Evolutionary conservation across 495 filamentous ascomycete species (phyloP).

Genomic region (Aspergillus cavernicola): DNA sequence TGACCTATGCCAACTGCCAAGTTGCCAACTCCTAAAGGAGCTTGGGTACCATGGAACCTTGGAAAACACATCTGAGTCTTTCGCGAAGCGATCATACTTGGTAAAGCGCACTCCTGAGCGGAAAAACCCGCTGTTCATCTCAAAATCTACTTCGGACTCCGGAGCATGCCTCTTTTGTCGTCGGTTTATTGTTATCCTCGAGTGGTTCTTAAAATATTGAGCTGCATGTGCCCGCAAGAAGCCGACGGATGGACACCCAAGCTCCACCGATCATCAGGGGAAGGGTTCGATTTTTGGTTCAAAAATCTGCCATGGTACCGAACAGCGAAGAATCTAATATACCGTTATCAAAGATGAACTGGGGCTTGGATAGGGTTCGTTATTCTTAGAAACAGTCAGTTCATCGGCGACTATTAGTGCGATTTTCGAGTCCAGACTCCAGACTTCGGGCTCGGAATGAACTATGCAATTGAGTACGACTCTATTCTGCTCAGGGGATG

Average conservation of each 20-base stretch:
- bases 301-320: not conserved
- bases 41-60: too few species aligned
- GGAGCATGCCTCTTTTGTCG: too few species aligned
- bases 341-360: not conserved
- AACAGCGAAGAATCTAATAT: not conserved
- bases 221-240: not conserved
- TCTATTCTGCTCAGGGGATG: not conserved
- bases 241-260: not conserved
- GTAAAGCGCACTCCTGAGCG: too few species aligned
- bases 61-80: too few species aligned
- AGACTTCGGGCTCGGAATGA: not conserved
- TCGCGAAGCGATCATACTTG: too few species aligned
- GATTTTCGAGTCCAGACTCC: not conserved
- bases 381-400: conserved; percentile 5
- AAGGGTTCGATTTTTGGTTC: conserved; percentile 7
- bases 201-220: not conserved
- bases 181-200: too few species aligned
- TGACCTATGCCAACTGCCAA: too few species aligned
- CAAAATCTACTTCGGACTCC: too few species aligned
- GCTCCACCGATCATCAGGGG: conserved; percentile 26
- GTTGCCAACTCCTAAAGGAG: too few species aligned
- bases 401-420: not conserved
- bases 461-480: not conserved
- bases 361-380: not conserved
- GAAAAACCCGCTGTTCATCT: too few species aligned